These are phyloP conservation scores for Agrocybe praecox DNA, from an alignment of 768 basidiomycete genomes.

Conservation along the genomic window DNA sequence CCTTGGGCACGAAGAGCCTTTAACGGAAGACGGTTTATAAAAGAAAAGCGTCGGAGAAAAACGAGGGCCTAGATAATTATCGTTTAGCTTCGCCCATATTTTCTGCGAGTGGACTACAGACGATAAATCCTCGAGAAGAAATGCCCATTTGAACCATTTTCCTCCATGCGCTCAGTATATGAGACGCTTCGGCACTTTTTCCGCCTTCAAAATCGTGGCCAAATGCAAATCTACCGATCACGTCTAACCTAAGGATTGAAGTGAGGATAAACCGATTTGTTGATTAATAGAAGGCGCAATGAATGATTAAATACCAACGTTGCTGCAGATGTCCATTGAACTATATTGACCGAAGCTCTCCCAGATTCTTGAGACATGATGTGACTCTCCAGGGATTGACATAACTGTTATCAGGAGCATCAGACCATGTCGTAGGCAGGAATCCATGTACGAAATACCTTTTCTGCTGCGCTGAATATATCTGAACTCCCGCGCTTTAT, in stretches of 20 bases:
- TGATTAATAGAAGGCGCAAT: too few species aligned
- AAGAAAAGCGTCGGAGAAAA: constrained; percentile 3
- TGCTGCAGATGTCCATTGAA: too few species aligned
- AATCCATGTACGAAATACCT: too few species aligned
- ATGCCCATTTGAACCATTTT: neutral
- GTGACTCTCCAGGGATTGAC: too few species aligned
- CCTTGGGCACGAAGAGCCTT: constrained; percentile 1
- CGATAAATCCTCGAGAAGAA: neutral
- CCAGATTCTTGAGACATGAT: too few species aligned
- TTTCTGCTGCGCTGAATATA: neutral
- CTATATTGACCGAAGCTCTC: too few species aligned
- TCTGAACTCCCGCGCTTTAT: neutral
- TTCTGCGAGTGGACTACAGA: too few species aligned
- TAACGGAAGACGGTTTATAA: constrained; percentile 1
- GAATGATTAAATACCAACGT: too few species aligned
- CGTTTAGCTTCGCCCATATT: too few species aligned
- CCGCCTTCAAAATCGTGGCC: neutral
- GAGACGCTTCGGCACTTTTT: neutral
- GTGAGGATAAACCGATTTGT: too few species aligned
- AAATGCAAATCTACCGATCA: neutral
- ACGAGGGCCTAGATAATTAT: neutral
- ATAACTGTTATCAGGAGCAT: too few species aligned
- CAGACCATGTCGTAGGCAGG: too few species aligned
- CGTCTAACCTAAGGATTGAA: neutral
- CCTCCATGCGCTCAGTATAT: neutral